Conservation (phyloP, 1,284 basidiomycete genomes). For the Takashimella koratensis region DNA sequence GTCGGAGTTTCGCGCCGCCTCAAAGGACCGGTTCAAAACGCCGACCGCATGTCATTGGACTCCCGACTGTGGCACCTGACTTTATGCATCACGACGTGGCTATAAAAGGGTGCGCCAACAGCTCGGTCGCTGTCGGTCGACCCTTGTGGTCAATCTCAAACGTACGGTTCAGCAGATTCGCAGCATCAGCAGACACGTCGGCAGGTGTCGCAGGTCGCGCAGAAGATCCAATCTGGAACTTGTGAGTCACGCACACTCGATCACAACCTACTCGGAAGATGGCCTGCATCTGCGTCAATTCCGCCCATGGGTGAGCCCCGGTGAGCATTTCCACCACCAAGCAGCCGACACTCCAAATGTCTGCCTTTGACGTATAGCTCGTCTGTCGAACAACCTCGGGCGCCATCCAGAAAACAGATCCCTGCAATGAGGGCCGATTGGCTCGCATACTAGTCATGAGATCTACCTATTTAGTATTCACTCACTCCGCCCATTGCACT, state of each 20-base stretch:
- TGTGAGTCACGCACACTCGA: background rate
- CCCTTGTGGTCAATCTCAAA: slow-evolving; percentile 79
- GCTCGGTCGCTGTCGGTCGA: slow-evolving; percentile 72
- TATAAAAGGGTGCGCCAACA: slow-evolving; percentile 74
- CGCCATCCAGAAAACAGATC: slow-evolving; percentile 99
- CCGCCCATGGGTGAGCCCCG: slow-evolving; percentile 94
- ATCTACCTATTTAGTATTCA: slow-evolving; percentile 52
- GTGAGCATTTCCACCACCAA: slow-evolving; percentile 98
- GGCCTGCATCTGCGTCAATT: slow-evolving; percentile 97
- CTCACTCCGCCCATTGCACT: slow-evolving; percentile 46
- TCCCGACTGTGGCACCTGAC: background rate
- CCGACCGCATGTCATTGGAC: background rate
- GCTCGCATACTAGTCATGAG: slow-evolving; percentile 70
- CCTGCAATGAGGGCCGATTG: slow-evolving; percentile 87
- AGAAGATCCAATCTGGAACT: slow-evolving; percentile 75
- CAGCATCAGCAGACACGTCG: slow-evolving; percentile 80
- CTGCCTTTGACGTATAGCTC: slow-evolving; percentile 84
- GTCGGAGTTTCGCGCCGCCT: background rate
- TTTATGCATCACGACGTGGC: slow-evolving; percentile 1
- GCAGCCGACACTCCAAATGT: slow-evolving; percentile 98
- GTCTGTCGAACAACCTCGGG: slow-evolving; percentile 98
- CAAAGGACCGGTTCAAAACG: no score
- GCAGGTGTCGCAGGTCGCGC: slow-evolving; percentile 78
- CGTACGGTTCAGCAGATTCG: slow-evolving; percentile 75
- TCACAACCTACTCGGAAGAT: slow-evolving; percentile 74